Percentiles rank a stretch among this genome's conserved stretches.
Conservation (phyloP, 176 grass and related monocot species). For the Phoenix roebelenii region DNA sequence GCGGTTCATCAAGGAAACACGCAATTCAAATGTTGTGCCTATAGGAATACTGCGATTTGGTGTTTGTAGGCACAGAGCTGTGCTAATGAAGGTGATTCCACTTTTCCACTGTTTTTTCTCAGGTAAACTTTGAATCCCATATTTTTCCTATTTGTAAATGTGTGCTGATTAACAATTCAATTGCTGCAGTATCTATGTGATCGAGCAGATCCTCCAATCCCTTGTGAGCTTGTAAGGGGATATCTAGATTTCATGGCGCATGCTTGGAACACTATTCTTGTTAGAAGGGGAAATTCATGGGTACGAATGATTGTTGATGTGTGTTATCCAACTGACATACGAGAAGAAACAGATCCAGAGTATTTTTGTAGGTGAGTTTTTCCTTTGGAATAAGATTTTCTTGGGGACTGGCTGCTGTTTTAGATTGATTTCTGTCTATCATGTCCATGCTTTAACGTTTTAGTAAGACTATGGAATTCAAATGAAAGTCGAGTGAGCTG, state of each 20-base stretch:
- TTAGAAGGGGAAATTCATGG: slow-evolving; percentile 60
- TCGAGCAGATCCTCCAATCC: slow-evolving; percentile 79
- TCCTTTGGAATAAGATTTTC: no score
- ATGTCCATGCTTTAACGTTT: no score
- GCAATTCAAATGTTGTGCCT: slow-evolving; percentile 83
- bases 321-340: slow-evolving; percentile 90
- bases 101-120: not conserved
- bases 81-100: slow-evolving; percentile 78
- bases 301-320: slow-evolving; percentile 89
- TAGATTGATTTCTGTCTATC: no score
- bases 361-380: slow-evolving; percentile 73
- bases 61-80: slow-evolving; percentile 96
- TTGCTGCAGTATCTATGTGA: slow-evolving; percentile 84
- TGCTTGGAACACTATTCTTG: slow-evolving; percentile 90
- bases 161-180: not conserved
- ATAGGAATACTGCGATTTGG: slow-evolving; percentile 75
- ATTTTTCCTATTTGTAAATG: no score
- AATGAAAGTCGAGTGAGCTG: no score
- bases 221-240: slow-evolving; percentile 90
- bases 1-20: slow-evolving; percentile 71
- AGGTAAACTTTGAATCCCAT: no score
- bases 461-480: no score
- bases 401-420: no score
- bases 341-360: slow-evolving; percentile 85
- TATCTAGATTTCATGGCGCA: slow-evolving; percentile 94